Evolutionary conservation across 345 rosid genomes (phyloP).

Genomic region (Erodium maritimum): DNA sequence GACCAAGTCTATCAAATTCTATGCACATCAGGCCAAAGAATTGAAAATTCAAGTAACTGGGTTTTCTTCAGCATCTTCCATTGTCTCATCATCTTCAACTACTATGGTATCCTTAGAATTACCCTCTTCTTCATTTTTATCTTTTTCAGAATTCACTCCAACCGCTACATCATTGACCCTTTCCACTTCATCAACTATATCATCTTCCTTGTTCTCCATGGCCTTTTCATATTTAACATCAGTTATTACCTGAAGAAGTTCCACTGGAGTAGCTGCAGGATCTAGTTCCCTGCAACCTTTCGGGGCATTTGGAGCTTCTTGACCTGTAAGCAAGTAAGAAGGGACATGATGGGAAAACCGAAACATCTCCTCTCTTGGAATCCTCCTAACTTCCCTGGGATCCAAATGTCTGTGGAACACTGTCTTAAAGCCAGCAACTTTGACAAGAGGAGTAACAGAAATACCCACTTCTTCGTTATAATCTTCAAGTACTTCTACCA

Average conservation of each 20-base stretch:
- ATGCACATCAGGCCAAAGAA: constrained; percentile 6
- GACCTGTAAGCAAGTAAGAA: constrained; percentile 25
- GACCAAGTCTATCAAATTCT: neutral
- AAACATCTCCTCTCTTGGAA: constrained; percentile 35
- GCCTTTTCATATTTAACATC: constrained; percentile 1
- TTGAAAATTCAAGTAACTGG: neutral
- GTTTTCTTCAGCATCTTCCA: neutral
- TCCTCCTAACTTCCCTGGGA: constrained; percentile 14
- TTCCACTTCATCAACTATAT: too few species aligned
- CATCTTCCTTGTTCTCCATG: neutral
- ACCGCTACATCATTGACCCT: neutral
- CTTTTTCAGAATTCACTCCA: constrained; percentile 3
- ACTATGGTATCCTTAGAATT: neutral
- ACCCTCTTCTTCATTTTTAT: neutral
- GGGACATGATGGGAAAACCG: constrained; percentile 41
- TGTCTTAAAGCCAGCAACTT: constrained; percentile 34
- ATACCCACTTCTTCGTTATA: constrained; percentile 32
- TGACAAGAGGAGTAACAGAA: constrained; percentile 25
- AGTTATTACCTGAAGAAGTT: constrained; percentile 24
- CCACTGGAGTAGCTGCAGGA: constrained; percentile 34
- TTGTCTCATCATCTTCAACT: neutral
- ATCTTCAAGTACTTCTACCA: constrained; percentile 39
- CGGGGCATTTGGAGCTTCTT: constrained; percentile 27
- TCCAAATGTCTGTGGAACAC: constrained; percentile 25
- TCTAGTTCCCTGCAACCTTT: constrained; percentile 34